A percentile compares a stretch with the other conserved stretches of the same genome.
phyloP scores from a whole-genome alignment of 331 rosid genomes.

The Ulmus americana region DNA sequence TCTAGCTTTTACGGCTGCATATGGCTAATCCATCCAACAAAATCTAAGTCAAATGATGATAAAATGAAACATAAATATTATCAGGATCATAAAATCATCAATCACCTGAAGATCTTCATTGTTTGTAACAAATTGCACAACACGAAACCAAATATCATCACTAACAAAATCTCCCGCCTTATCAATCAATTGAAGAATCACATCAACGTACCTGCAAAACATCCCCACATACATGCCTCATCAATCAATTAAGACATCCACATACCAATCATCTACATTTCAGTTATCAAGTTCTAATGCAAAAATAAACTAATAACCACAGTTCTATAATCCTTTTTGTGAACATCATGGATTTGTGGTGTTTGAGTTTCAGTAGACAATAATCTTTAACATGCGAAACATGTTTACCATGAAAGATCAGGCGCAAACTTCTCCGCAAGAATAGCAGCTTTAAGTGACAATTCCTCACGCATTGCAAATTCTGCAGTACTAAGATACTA shows the following conservation, averaged over 20 bases:
- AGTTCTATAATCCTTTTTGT: too few species aligned
- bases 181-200: conserved; percentile 96
- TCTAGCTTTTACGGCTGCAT: conserved; percentile 92
- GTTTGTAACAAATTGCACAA: conserved; percentile 96
- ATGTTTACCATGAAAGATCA: conserved; percentile 83
- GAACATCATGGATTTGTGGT: too few species aligned
- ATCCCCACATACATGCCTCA: too few species aligned
- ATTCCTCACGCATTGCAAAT: conserved; percentile 97
- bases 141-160: conserved; percentile 99
- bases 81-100: conserved; percentile 26
- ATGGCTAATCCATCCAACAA: conserved; percentile 67
- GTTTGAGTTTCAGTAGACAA: neutral
- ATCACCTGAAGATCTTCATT: conserved; percentile 97
- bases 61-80: neutral
- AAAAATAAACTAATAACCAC: too few species aligned
- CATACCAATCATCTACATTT: too few species aligned
- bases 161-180: conserved; percentile 99
- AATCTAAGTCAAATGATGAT: conserved; percentile 28
- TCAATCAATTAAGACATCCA: too few species aligned
- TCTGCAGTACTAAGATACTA: conserved; percentile 99
- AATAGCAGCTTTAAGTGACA: conserved; percentile 98
- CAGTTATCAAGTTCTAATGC: too few species aligned
- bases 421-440: conserved; percentile 99
- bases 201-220: conserved; percentile 82
- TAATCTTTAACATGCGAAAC: neutral